Conservation (phyloP, 768 basidiomycete species). For the Xerocomus potaroensis region DNA sequence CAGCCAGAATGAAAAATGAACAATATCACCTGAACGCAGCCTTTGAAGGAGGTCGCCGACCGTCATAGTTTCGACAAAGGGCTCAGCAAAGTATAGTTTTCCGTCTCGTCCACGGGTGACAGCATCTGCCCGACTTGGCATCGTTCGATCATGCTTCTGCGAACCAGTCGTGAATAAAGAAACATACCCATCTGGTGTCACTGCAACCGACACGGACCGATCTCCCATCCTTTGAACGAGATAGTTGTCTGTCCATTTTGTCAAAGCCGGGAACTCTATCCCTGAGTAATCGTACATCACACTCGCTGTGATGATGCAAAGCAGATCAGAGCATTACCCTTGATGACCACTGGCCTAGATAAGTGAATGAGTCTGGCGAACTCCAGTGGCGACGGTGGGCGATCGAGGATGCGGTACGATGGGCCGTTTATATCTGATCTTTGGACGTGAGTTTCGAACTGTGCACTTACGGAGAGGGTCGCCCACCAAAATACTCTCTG, state of each 20-base stretch:
- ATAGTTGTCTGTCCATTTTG: slow-evolving; percentile 65
- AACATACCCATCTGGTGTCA: slow-evolving; percentile 79
- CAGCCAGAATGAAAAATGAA: not conserved
- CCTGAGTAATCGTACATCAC: slow-evolving; percentile 34
- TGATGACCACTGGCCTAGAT: slow-evolving; percentile 70
- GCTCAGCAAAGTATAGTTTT: slow-evolving; percentile 71
- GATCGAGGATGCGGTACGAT: slow-evolving; percentile 44
- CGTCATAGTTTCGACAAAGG: slow-evolving; percentile 62
- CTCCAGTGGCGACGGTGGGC: slow-evolving; percentile 61
- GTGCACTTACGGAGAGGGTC: not conserved
- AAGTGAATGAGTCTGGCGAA: slow-evolving; percentile 66
- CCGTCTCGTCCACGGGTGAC: slow-evolving; percentile 52
- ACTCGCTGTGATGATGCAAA: not conserved
- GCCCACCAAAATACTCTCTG: slow-evolving; percentile 34
- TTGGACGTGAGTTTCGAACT: not conserved
- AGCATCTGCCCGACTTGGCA: slow-evolving; percentile 68
- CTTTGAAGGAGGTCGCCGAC: slow-evolving; percentile 50
- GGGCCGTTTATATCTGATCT: slow-evolving; percentile 56
- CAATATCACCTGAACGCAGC: slow-evolving; percentile 33
- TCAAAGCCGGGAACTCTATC: slow-evolving; percentile 40
- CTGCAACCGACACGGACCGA: slow-evolving; percentile 60
- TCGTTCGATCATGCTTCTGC: slow-evolving; percentile 12
- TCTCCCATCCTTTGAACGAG: slow-evolving; percentile 54
- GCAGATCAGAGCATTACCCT: slow-evolving; percentile 40
- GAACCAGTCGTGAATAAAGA: not conserved